A percentile compares a stretch with the other conserved stretches of the same genome.
These are phyloP conservation scores for Flaveria bidentis DNA, from an alignment of 129 eudicot genomes.

Conservation along the genomic window DNA sequence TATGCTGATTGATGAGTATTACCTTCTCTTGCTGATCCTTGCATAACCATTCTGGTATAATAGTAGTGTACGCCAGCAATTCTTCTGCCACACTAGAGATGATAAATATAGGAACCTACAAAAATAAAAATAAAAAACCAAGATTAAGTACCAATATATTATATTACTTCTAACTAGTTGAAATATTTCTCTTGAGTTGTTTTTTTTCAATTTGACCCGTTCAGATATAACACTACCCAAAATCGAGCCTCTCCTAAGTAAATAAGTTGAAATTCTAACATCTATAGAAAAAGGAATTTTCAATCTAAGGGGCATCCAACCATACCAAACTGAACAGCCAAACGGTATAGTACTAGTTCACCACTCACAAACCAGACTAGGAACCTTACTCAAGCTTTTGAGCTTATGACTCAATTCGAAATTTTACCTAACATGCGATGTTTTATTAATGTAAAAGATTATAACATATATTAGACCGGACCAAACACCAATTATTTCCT, in stretches of 20 bases:
- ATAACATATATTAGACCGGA: not conserved
- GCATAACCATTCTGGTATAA: conserved; percentile 91
- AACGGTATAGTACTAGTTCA: no score
- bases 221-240: not conserved
- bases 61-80: conserved; percentile 56
- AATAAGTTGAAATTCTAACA: not conserved
- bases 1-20: conserved; percentile 3
- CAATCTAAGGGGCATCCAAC: not conserved
- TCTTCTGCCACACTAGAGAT: conserved; percentile 88
- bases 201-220: no score
- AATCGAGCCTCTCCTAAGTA: not conserved
- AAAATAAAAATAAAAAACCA: not conserved
- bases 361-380: no score
- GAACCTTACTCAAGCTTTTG: not conserved
- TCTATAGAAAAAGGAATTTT: not conserved
- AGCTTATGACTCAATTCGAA: not conserved
- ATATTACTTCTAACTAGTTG: not conserved
- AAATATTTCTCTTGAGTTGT: not conserved
- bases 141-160: conserved; percentile 3
- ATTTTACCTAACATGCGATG: not conserved
- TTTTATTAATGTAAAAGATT: not conserved
- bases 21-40: conserved; percentile 72
- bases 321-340: not conserved
- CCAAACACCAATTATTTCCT: not conserved
- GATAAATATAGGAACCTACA: conserved; percentile 78